A percentile compares a stretch with the other conserved stretches of the same genome.
These are phyloP conservation scores for Ustilago curta DNA, from an alignment of 1,284 basidiomycete genomes.

Conservation along the genomic window DNA sequence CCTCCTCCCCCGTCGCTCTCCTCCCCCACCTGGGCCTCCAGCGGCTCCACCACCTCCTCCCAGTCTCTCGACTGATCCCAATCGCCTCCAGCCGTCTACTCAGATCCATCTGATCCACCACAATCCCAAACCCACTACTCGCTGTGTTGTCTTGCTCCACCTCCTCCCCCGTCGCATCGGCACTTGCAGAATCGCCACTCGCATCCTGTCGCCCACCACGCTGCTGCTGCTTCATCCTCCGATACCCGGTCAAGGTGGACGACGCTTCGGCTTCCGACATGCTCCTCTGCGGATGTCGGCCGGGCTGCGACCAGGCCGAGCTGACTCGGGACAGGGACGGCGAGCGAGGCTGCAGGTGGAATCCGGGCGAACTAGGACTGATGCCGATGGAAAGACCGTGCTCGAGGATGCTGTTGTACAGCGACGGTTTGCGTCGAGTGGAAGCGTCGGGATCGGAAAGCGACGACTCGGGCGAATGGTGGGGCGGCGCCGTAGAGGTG, in stretches of 20 bases:
- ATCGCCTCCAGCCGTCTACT: conserved; percentile 27
- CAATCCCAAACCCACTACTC: conserved; percentile 26
- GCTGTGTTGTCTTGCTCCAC: conserved; percentile 3
- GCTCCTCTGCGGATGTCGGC: conserved; percentile 23
- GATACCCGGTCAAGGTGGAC: background rate
- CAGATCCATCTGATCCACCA: conserved; percentile 32
- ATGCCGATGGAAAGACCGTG: conserved; percentile 65
- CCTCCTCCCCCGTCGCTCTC: background rate
- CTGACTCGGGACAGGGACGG: conserved; percentile 22
- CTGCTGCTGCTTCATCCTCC: background rate
- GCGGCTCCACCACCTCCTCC: conserved; percentile 21
- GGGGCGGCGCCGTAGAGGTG: background rate
- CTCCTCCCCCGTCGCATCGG: background rate
- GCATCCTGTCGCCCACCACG: background rate
- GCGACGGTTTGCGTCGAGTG: conserved; percentile 15
- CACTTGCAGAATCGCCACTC: conserved; percentile 8
- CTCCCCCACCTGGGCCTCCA: conserved; percentile 15
- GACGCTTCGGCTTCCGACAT: conserved; percentile 42
- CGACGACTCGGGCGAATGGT: conserved; percentile 21
- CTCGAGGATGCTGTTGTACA: conserved; percentile 59
- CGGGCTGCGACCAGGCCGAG: conserved; percentile 19
- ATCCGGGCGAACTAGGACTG: conserved; percentile 65
- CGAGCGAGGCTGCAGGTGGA: conserved; percentile 58
- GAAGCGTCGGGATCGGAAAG: conserved; percentile 13
- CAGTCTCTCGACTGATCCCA: conserved; percentile 6